A percentile compares a stretch with the other conserved stretches of the same genome.
These are phyloP conservation scores for Jackrogersella multiformis DNA, from an alignment of 495 filamentous ascomycete species.

Conservation along the genomic window DNA sequence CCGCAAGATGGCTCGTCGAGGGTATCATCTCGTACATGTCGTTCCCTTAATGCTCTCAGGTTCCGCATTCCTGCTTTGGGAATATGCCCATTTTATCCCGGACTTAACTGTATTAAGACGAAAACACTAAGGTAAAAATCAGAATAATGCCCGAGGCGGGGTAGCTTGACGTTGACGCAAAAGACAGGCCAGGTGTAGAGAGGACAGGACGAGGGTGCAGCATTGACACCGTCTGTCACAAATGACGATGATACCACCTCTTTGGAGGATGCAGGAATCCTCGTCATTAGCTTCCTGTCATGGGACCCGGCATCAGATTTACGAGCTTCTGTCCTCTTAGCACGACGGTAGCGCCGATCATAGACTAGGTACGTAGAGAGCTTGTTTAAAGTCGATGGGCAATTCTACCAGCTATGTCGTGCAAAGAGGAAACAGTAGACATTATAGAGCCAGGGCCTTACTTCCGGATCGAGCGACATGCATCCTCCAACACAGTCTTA, in stretches of 20 bases:
- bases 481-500: constrained; percentile 37
- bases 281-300: constrained; percentile 37
- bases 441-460: constrained; percentile 29
- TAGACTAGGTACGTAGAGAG: constrained; percentile 34
- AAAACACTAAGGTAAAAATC: constrained; percentile 38
- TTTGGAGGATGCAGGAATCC: constrained; percentile 42
- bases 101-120: constrained; percentile 23
- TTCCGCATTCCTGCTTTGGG: constrained; percentile 40
- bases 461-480: constrained; percentile 44
- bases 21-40: constrained; percentile 25
- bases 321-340: constrained; percentile 35
- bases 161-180: constrained; percentile 35
- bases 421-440: constrained; percentile 30
- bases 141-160: constrained; percentile 41
- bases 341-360: constrained; percentile 35
- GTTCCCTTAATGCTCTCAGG: constrained; percentile 24
- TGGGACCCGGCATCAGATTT: constrained; percentile 34
- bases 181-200: constrained; percentile 26
- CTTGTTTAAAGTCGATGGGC: constrained; percentile 27
- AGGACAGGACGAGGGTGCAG: constrained; percentile 27
- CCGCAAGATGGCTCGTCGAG: constrained; percentile 40
- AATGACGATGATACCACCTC: constrained; percentile 43
- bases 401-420: constrained; percentile 21
- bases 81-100: constrained; percentile 37
- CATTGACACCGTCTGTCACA: constrained; percentile 40